Percentiles rank a stretch among this genome's conserved stretches.
These are phyloP conservation scores for Candida verbasci DNA, from an alignment of 805 yeast genomes.

Conservation along the genomic window DNA sequence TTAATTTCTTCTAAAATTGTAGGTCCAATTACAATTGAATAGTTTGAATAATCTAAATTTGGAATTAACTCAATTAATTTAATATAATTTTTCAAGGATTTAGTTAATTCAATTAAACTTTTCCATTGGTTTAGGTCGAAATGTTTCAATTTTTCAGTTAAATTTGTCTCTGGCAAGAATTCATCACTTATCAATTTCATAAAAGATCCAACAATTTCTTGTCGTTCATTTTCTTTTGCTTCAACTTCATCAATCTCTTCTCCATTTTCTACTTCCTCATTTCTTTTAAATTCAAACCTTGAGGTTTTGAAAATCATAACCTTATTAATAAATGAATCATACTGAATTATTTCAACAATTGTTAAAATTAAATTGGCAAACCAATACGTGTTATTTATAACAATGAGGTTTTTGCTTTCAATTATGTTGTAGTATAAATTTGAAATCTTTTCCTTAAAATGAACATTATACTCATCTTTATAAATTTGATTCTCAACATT, in stretches of 20 bases:
- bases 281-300: conserved; percentile 12
- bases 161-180: conserved; percentile 14
- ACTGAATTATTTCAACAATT: conserved; percentile 11
- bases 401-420: neutral
- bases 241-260: no score
- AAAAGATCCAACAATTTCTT: no score
- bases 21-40: conserved; percentile 11
- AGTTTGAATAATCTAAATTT: conserved; percentile 1
- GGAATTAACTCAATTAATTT: conserved; percentile 27
- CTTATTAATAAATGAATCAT: conserved; percentile 18
- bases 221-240: no score
- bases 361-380: conserved; percentile 6
- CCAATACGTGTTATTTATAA: conserved; percentile 5
- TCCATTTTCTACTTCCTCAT: neutral
- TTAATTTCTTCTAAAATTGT: conserved; percentile 1
- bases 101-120: conserved; percentile 25
- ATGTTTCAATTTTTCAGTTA: conserved; percentile 11
- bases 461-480: neutral
- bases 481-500: neutral
- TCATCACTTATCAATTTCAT: conserved; percentile 14
- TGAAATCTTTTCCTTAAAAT: neutral
- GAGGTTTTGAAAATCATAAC: conserved; percentile 35
- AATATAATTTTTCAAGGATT: conserved; percentile 25
- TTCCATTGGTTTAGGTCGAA: conserved; percentile 20
- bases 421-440: neutral